These are phyloP conservation scores for Gossypium aridum DNA, from an alignment of 441 rosid genomes.

Conservation along the genomic window DNA sequence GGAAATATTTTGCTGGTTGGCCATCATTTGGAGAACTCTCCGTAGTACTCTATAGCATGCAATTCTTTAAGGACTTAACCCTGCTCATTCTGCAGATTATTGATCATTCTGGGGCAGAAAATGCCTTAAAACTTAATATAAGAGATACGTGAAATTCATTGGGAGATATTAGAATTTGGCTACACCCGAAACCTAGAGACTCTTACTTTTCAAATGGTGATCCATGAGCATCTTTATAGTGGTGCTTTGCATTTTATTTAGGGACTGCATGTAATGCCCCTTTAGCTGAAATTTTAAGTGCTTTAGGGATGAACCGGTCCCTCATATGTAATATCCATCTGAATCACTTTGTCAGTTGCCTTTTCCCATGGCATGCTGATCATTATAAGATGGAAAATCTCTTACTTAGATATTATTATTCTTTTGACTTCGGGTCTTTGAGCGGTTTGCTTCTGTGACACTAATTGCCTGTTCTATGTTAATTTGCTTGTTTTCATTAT, in stretches of 20 bases:
- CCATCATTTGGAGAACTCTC: not conserved
- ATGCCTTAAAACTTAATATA: not conserved
- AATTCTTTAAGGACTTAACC: not conserved
- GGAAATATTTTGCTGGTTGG: not conserved
- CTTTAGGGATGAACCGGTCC: slow-evolving; percentile 29
- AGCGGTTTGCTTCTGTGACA: not conserved
- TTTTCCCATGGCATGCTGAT: slow-evolving; percentile 25
- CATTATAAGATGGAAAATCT: slow-evolving; percentile 29
- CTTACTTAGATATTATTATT: not conserved
- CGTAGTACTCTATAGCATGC: not conserved
- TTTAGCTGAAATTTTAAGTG: slow-evolving; percentile 21
- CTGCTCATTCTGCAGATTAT: not conserved
- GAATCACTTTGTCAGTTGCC: slow-evolving; percentile 28
- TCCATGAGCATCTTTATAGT: not conserved
- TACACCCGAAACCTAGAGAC: not conserved
- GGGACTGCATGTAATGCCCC: slow-evolving; percentile 21
- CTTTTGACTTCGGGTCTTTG: not conserved
- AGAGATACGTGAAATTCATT: not conserved
- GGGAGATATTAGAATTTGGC: not conserved
- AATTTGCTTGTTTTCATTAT: not conserved
- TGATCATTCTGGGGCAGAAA: not conserved
- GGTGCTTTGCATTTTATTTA: not conserved
- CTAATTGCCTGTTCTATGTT: no score
- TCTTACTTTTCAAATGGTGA: not conserved
- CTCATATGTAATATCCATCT: slow-evolving; percentile 24